Evolutionary conservation across 129 eudicot species (phyloP), one percentile per base, ranked within the genome.

Genomic region (Oenanthe sinensis): DNA sequence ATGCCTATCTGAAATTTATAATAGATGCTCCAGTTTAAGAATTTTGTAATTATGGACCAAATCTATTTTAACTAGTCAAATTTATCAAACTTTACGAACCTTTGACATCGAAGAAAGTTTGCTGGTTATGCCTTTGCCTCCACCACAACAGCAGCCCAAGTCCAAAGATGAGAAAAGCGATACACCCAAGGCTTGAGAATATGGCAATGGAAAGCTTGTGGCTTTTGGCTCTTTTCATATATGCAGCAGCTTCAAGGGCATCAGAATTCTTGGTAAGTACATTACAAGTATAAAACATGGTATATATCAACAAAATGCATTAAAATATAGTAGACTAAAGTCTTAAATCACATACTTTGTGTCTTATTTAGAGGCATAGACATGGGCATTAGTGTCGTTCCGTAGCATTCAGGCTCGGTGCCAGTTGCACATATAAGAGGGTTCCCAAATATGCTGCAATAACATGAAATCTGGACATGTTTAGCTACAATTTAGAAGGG

Each of bases 321-420:
- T 3, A 28, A 16, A 75, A 36, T 30, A 33, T 75, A 28, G 43
- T 47, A 60, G 42, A 26, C 6, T 77, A 67, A 16, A 39, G 50
- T 62, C 49, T 48, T 79, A n/a, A 63, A 69, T 73, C 65, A 47
- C 87, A 70, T 88, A 92, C 97, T 42, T 82, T 78, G 86, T 76
- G 97, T 82, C 78, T 81, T 84, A 83, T 90, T 92, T 82, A 92
- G 78, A 78, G 93, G 79, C 93, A 92, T 90, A 70, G 97, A 90
- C 81, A 90, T 85, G 45, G 97, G 97, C 87, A 90, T 92, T 79
- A 90, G 82, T 78, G 96, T 79, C 72, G 83, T 83, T 87, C 90
- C 88, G 46, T 49, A 78, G 84, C 97, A 92, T 82, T 85, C 86
- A 69, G 86, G 84, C 47, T 87, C 91, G 15, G 87, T 77, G 50